Evolutionary conservation across 2,329 filamentous ascomycete species (phyloP).

Genomic region (Fusarium sp.): DNA sequence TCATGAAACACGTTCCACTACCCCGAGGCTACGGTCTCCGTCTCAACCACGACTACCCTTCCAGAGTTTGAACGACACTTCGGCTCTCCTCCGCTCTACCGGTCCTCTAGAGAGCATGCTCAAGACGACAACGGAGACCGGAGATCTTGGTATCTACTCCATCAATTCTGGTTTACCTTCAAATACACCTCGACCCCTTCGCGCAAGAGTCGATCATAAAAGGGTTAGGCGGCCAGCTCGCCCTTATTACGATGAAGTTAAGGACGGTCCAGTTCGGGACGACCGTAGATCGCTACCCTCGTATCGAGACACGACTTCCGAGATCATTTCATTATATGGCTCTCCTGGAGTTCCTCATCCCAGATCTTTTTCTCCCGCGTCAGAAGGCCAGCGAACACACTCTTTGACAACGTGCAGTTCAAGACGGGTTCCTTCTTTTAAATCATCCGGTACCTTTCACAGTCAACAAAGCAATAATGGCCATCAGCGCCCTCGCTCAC

Average conservation of each 20-base stretch:
- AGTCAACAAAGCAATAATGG: constrained; percentile 55
- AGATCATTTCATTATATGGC: constrained; percentile 65
- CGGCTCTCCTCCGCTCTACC: constrained; percentile 56
- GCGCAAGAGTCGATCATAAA: constrained; percentile 43
- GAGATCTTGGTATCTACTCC: constrained; percentile 70
- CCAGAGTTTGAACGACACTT: constrained; percentile 55
- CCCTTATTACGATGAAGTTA: constrained; percentile 44
- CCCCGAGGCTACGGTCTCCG: constrained; percentile 30
- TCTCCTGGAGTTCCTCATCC: constrained; percentile 57
- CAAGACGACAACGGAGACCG: constrained; percentile 71
- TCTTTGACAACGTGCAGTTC: constrained; percentile 65
- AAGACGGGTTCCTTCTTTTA: constrained; percentile 56
- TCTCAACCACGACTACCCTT: constrained; percentile 51
- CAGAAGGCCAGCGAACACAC: constrained; percentile 60
- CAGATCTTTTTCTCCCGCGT: constrained; percentile 54
- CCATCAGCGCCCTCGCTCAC: constrained; percentile 64
- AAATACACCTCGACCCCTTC: constrained; percentile 43
- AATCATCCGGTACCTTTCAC: constrained; percentile 58
- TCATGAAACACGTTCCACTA: constrained; percentile 35
- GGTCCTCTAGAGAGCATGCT: constrained; percentile 71
- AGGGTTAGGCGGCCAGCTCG: constrained; percentile 43
- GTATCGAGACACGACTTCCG: constrained; percentile 62
- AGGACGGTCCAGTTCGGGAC: constrained; percentile 49
- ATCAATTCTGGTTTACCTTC: constrained; percentile 51
- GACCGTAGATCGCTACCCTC: constrained; percentile 58